A percentile compares a stretch with the other conserved stretches of the same genome.
Conservation (phyloP, 2,329 filamentous ascomycete species). For the Tolypocladium paradoxum region DNA sequence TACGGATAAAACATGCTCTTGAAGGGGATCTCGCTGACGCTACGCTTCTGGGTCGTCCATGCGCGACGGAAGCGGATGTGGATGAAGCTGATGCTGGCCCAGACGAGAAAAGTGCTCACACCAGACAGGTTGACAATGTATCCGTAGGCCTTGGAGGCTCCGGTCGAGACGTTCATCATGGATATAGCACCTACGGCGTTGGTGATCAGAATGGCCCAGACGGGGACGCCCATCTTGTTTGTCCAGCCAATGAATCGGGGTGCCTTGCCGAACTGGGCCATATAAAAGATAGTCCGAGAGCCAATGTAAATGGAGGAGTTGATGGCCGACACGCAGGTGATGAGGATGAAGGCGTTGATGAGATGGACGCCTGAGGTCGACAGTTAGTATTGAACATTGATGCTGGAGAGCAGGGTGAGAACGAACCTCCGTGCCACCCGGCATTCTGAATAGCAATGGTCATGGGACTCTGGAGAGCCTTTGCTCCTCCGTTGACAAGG, state of each 20-base stretch:
- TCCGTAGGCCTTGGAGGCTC: conserved; percentile 51
- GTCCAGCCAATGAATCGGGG: conserved; percentile 60
- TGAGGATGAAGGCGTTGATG: conserved; percentile 67
- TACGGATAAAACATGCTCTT: conserved; percentile 43
- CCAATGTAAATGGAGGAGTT: conserved; percentile 72
- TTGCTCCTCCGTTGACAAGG: conserved; percentile 49
- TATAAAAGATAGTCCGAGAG: conserved; percentile 63
- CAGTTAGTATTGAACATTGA: conserved; percentile 1
- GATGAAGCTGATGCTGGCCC: conserved; percentile 58
- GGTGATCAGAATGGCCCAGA: conserved; percentile 53
- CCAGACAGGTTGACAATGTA: conserved; percentile 64
- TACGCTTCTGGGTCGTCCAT: conserved; percentile 47
- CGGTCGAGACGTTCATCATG: conserved; percentile 64
- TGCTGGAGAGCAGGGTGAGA: not conserved
- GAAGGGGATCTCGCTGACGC: conserved; percentile 43
- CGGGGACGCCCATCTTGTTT: conserved; percentile 50
- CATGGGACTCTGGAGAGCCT: conserved; percentile 61
- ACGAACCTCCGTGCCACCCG: conserved; percentile 54
- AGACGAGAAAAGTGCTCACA: conserved; percentile 62
- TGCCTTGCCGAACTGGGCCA: conserved; percentile 64
- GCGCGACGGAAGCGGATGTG: conserved; percentile 62
- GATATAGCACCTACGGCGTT: conserved; percentile 61
- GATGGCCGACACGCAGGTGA: conserved; percentile 60
- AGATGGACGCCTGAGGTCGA: conserved; percentile 44
- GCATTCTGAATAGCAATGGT: conserved; percentile 65